Base-by-base conservation (phyloP, 805 yeast species). In the Candida coquimbonensis region DNA sequence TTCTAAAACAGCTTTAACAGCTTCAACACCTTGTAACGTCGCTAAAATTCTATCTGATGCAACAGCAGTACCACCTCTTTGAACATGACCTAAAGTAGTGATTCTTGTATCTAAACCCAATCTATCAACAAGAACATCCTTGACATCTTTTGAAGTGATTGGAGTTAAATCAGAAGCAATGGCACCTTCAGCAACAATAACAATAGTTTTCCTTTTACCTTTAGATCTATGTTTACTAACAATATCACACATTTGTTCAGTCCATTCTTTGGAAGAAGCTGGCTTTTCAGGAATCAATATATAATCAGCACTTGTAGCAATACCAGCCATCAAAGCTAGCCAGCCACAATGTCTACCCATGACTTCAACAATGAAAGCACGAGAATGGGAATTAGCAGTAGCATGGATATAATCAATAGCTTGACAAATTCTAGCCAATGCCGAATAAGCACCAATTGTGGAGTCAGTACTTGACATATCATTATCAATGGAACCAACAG, bases 281-380 rank as follows among this genome's bases (percentile, higher is more conserved):
- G 93, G 91, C 54, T 78, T 76, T 64, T 85, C 95, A 16, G 95
- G 95, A 52, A 85, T 83, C 57, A 85, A 78, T 40, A 85, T 81
- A 56, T 76, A 85, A 63, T 85, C 95, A 3, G 95, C 91, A 52
- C 89, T 79, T 14, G 88, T 80, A 13, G 88, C 77, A 49, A 85
- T 72, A 52, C 93, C 95, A 16, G 91, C 81, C 84, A 83, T 79
- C 50, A 85, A 68, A 1, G 86, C 91, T 51, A 85, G 72, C 95
- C 95, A 85, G 51, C 95, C 95, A 70, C 95, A 85, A 63, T 85
- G 89, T 65, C 95, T 74, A 49, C 95, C 95, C 95, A 85, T 85
- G 17, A 85, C 95, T 67, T 85, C 95, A 37, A 85, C 80, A 36
- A 85, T 87, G 58, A 85, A 85, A 5, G 91, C 93, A 61, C 95